Percentiles rank a stretch among this genome's conserved stretches.
Conservation (phyloP, 768 basidiomycete species). For the Cyclocybe cylindracea region DNA sequence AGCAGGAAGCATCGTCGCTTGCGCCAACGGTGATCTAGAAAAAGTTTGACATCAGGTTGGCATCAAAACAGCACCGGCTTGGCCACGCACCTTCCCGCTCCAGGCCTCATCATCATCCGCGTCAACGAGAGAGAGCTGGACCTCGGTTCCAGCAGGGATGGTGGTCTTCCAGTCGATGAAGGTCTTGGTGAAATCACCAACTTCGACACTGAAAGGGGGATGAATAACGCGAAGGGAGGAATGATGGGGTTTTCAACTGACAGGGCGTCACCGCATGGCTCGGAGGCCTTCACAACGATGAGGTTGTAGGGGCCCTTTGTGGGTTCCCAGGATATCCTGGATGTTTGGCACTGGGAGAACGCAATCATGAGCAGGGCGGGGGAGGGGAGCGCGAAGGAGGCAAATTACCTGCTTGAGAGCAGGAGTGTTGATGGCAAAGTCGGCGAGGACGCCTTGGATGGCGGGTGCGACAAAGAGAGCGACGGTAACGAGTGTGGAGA, state of each 20-base stretch:
- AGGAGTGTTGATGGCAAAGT: slow-evolving; percentile 55
- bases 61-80: slow-evolving; percentile 4
- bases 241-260: slow-evolving; percentile 32
- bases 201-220: slow-evolving; percentile 47
- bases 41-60: slow-evolving; percentile 2
- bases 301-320: slow-evolving; percentile 56
- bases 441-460: slow-evolving; percentile 52
- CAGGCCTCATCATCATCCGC: slow-evolving; percentile 60
- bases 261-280: slow-evolving; percentile 64
- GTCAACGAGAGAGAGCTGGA: slow-evolving; percentile 58
- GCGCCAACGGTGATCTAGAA: slow-evolving; percentile 39
- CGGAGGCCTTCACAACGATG: slow-evolving; percentile 48
- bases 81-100: slow-evolving; percentile 54
- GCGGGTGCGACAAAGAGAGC: slow-evolving; percentile 65
- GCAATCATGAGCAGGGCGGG: slow-evolving; percentile 1
- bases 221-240: neutral
- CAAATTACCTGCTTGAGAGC: slow-evolving; percentile 52
- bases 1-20: slow-evolving; percentile 40
- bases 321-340: slow-evolving; percentile 52
- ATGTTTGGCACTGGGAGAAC: slow-evolving; percentile 49
- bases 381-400: neutral
- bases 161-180: slow-evolving; percentile 45
- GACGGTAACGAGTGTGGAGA: slow-evolving; percentile 75
- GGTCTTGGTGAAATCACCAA: slow-evolving; percentile 54
- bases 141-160: slow-evolving; percentile 47